Base-by-base conservation (phyloP, 1,284 basidiomycete genomes). In the Microbotryum intermedium region DNA sequence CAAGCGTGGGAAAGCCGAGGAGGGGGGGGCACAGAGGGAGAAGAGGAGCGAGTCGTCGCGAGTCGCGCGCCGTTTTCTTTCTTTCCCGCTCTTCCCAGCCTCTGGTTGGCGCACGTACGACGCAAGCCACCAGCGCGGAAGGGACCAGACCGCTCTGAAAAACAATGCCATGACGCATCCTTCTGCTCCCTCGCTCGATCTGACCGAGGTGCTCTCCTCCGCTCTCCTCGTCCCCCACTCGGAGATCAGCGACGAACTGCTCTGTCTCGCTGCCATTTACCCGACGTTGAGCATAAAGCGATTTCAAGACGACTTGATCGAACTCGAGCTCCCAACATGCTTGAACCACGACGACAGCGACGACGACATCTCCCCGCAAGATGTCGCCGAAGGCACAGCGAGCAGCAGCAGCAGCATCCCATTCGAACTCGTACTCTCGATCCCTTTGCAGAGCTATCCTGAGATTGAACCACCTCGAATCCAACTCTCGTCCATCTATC, bases 401-500 rank as follows among this genome's bases (percentile, higher is more conserved):
- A 9, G 34, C 13, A 9, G 6, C 10, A 9, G 34, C 13, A 9
- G 6, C 10, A 30, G 11, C 34, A 13, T 34, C 39, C 55, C 62
- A 3, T 13, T 67, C 18, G 59, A 61, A 46, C 50, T 67, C 23
- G 21, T 68, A 21, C 48, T 68, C 10, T 61, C 66, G 20, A 51
- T 68, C n/a, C 64, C 66, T 2, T 25, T 10, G 6, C 54, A 57
- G 16, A 30, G 28, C 18, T 68, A 68, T 50, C 66, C 66, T 1
- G 8, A 53, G 0, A 5, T 4, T 23, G 48, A 50, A 4, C 64
- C 66, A 5, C 64, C 66, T 3, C 52, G 52, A 1, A 28, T 68
- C 4, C 66, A 68, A 23, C 58, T 68, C 2, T 57, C 62, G 11
- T 57, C 61, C 39, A 54, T 54, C 8, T 68, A 66, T 59, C 52